Evolutionary conservation across 106 monocot species (phyloP), one percentile per base, ranked within the genome.

Genomic region (Ottelia alismoides): DNA sequence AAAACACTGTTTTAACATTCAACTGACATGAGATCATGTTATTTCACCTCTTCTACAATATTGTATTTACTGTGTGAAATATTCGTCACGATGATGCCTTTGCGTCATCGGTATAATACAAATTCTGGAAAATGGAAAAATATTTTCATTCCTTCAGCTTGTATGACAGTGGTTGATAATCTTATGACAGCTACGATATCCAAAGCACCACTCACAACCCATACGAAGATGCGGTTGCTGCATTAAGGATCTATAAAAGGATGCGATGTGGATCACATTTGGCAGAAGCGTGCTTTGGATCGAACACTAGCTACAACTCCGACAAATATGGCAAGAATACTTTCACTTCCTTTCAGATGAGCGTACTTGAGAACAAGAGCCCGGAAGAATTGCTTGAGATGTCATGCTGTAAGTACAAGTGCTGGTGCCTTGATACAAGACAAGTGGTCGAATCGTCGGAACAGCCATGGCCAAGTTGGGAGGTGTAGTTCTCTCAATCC

Each of bases 121-220:
- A n/a, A n/a, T n/a, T n/a, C n/a, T n/a, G n/a, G n/a, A n/a, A n/a
- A n/a, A n/a, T n/a, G n/a, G n/a, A n/a, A n/a, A n/a, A n/a, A n/a
- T n/a, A n/a, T n/a, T n/a, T n/a, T n/a, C n/a, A n/a, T n/a, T n/a
- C n/a, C n/a, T n/a, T n/a, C n/a, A n/a, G n/a, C n/a, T n/a, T n/a
- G n/a, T n/a, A n/a, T n/a, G n/a, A n/a, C n/a, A n/a, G n/a, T n/a
- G n/a, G n/a, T n/a, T n/a, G n/a, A n/a, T n/a, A n/a, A n/a, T n/a
- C n/a, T n/a, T n/a, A n/a, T n/a, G n/a, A 30, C 30, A 69, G 69
- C 2, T 69, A 69, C 31, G 54, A 69, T 25, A 69, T 69, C 30
- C 69, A 69, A 45, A 5, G 53, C 11, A 47, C 53, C 22, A 22
- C 23, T 11, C 69, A 69, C 14, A 29, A 69, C 35, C 69, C 53